Evolutionary conservation across 2,329 filamentous ascomycete genomes (phyloP), one percentile per base, ranked within the genome.

Genomic region (Phaeosphaeriaceae sp.): DNA sequence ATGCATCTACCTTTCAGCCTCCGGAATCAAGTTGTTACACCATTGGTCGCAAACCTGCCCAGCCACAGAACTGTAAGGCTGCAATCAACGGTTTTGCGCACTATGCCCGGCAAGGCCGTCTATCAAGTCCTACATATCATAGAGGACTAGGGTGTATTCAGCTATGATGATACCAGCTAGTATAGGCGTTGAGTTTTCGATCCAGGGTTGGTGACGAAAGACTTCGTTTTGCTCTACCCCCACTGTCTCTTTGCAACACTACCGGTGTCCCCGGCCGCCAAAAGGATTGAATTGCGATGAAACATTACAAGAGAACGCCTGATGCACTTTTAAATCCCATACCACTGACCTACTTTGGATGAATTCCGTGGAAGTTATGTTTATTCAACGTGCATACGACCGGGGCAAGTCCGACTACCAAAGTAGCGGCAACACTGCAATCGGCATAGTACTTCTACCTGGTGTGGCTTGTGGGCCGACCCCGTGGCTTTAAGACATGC

Each of bases 381-480:
- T 42, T 16, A 21, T 16, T 28, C 17, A 37, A n/a, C 30, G 23
- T 36, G 9, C 39, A 12, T 21, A 20, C 17, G 26, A 36, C 37
- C 50, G 29, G 28, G n/a, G 16, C 3, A 15, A 20, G 17, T 37
- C 21, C 36, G 30, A 45, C 26, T 17, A 34, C 12, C 29, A 36
- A 18, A 40, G 13, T 18, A 39, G 46, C 20, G 45, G 40, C 34
- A 35, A 21, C 16, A 34, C 42, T 39, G 30, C 30, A 39, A 36
- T 48, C 47, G 26, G 28, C 30, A 39, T 48, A 21, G 28, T 42
- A 23, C 34, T 35, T 32, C 20, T n/a, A 9, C 20, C 36, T 39
- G 12, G 15, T 26, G 20, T 26, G 46, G 44, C 53, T 57, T 54
- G 56, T 50, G 54, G 26, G 37, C 52, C 43, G 44, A 33, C 47